Conservation (phyloP, 495 filamentous ascomycete species). For the Sordaria brevicollis region DNA sequence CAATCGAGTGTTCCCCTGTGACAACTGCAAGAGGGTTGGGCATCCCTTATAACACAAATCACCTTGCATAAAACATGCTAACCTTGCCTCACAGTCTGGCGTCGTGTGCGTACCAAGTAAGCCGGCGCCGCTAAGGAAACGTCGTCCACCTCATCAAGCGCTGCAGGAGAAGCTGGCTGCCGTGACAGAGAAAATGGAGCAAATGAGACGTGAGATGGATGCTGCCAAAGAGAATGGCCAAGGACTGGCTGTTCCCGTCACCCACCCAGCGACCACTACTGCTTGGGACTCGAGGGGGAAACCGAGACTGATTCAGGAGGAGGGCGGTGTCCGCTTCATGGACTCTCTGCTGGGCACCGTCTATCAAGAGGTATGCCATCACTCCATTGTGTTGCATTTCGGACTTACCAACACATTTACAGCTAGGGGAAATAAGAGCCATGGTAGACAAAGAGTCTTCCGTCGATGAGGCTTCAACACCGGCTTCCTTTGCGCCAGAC, state of each 20-base stretch:
- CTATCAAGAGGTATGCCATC: constrained; percentile 31
- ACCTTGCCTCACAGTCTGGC: constrained; percentile 23
- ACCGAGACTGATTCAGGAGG: constrained; percentile 27
- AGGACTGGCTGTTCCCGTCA: background rate
- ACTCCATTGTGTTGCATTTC: background rate
- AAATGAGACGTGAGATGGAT: background rate
- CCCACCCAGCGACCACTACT: background rate
- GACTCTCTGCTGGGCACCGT: constrained; percentile 33
- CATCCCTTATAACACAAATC: background rate
- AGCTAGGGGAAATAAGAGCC: constrained; percentile 38
- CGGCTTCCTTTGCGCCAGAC: constrained; percentile 22
- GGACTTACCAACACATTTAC: background rate
- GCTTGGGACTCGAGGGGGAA: constrained; percentile 27
- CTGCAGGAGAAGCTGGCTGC: constrained; percentile 34
- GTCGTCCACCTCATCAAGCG: constrained; percentile 37
- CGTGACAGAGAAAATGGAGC: background rate
- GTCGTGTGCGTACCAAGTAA: constrained; percentile 37
- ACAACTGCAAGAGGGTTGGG: constrained; percentile 38
- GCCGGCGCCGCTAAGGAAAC: constrained; percentile 37
- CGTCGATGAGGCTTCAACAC: constrained; percentile 9
- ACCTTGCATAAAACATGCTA: constrained; percentile 4
- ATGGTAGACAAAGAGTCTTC: constrained; percentile 33
- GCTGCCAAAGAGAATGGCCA: background rate
- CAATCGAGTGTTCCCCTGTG: constrained; percentile 56
- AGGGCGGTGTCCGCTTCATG: constrained; percentile 35